Conservation (phyloP, 2,329 filamentous ascomycete genomes). For the Fusarium sp. region DNA sequence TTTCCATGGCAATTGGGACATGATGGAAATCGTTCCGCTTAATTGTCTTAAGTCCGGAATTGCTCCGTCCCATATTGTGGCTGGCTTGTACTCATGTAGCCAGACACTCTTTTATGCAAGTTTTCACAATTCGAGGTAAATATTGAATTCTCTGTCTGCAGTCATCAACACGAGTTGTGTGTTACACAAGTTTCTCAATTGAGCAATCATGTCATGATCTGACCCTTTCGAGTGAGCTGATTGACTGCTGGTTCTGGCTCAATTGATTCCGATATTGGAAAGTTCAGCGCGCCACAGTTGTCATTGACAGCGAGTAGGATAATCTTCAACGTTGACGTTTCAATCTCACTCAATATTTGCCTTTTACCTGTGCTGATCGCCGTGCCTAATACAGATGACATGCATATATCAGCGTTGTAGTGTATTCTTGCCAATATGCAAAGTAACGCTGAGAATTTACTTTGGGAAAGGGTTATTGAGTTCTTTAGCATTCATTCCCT, state of each 20-base stretch:
- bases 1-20: not conserved
- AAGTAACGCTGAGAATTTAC: not conserved
- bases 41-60: not conserved
- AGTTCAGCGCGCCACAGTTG: not conserved
- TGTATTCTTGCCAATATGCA: fast-evolving
- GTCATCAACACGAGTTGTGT: not conserved
- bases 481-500: not conserved
- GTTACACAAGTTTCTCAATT: not conserved
- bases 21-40: not conserved
- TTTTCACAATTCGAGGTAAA: not conserved
- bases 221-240: not conserved
- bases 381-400: not conserved
- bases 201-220: not conserved
- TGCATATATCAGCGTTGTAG: not conserved
- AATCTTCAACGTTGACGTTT: not conserved
- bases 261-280: not conserved
- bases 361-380: fast-evolving
- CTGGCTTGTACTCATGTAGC: too few species aligned
- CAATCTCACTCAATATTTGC: not conserved
- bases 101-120: not conserved
- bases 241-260: not conserved
- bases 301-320: not conserved
- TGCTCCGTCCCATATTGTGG: not conserved
- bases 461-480: fast-evolving
- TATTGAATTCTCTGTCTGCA: not conserved